Evolutionary conservation across 225 moss, liverwort and hornwort genomes (phyloP).

Genomic region (Ulota crispa): DNA sequence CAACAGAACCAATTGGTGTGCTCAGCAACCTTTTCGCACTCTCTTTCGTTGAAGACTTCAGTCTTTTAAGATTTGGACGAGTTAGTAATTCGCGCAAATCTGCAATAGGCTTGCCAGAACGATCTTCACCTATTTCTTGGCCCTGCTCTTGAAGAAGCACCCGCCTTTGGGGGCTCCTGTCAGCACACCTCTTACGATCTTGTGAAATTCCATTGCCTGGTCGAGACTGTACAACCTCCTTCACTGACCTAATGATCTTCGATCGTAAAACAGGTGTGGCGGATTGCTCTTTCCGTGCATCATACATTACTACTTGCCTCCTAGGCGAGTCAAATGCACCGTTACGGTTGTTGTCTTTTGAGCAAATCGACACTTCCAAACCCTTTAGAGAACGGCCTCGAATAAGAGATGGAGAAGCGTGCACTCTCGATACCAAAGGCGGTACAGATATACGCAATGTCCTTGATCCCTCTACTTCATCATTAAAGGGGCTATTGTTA

Average conservation of each 20-base stretch:
- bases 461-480: slow-evolving; percentile 10
- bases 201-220: slow-evolving; percentile 2
- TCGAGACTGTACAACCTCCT: slow-evolving; percentile 14
- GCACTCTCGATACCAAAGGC: slow-evolving; percentile 13
- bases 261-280: slow-evolving; percentile 6
- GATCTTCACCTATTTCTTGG: slow-evolving; percentile 16
- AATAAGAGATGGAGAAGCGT: slow-evolving; percentile 16
- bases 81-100: slow-evolving; percentile 23
- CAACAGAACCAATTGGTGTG: background rate
- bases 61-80: slow-evolving; percentile 12
- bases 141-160: slow-evolving; percentile 4
- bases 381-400: slow-evolving; percentile 10
- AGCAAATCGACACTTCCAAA: slow-evolving; percentile 29
- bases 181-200: slow-evolving; percentile 29
- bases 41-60: slow-evolving; percentile 7
- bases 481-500: background rate
- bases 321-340: slow-evolving; percentile 8
- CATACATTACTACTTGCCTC: slow-evolving; percentile 23
- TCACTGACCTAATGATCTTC: slow-evolving; percentile 16
- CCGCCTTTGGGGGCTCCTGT: slow-evolving; percentile 8
- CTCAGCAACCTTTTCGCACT: background rate
- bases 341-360: slow-evolving; percentile 20
- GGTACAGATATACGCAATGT: slow-evolving; percentile 16
- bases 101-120: background rate
- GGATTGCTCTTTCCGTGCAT: slow-evolving; percentile 12